Evolutionary conservation across 2,329 filamentous ascomycete genomes (phyloP).

Genomic region (Diaporthe capsici): DNA sequence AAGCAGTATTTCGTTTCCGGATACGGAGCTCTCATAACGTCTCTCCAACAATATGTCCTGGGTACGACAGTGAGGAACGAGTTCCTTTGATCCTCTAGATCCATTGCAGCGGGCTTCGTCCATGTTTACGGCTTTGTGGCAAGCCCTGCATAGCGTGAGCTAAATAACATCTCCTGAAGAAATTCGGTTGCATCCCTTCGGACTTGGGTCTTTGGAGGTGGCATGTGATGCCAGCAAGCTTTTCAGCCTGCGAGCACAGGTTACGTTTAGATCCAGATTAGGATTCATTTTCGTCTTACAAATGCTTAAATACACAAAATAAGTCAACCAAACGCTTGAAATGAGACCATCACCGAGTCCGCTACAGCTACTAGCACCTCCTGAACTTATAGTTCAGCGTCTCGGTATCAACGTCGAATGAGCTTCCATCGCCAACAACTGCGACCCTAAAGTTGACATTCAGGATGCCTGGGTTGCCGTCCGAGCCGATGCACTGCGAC

Average conservation of each 20-base stretch:
- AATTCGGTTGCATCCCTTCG: not conserved
- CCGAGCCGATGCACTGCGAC: conserved; percentile 52
- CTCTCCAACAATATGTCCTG: too few species aligned
- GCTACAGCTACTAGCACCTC: conserved; percentile 47
- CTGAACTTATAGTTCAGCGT: conserved; percentile 55
- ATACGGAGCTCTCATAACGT: too few species aligned
- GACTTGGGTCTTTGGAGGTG: not conserved
- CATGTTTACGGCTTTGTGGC: fast-evolving
- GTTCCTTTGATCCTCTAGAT: not conserved
- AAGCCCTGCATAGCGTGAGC: not conserved
- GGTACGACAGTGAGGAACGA: not conserved
- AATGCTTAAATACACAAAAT: not conserved
- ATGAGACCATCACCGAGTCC: too few species aligned
- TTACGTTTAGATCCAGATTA: not conserved
- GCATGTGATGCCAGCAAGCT: not conserved
- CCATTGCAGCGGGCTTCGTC: not conserved
- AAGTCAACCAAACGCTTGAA: not conserved
- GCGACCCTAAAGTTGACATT: conserved; percentile 59
- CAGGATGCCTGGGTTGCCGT: conserved; percentile 54
- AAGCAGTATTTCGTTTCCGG: too few species aligned
- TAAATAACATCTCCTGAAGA: not conserved
- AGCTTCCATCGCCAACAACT: conserved; percentile 50
- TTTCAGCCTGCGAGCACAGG: not conserved
- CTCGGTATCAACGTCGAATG: conserved; percentile 55
- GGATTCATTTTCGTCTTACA: not conserved